Conservation (phyloP, 148 eudicot species). For the Heliosperma pusillum region DNA sequence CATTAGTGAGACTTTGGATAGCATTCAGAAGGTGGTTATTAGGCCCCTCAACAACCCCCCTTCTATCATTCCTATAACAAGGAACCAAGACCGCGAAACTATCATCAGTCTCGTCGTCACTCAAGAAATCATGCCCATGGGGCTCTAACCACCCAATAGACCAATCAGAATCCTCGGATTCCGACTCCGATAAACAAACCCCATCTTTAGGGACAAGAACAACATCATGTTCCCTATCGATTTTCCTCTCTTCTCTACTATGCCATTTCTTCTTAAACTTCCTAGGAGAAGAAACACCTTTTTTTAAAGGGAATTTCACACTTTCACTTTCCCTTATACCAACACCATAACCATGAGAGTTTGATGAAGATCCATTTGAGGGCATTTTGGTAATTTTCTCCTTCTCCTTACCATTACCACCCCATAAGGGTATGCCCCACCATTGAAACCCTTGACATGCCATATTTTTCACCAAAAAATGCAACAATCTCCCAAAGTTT, state of each 20-base stretch:
- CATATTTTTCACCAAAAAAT: slow-evolving; percentile 26
- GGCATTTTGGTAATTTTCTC: slow-evolving; percentile 36
- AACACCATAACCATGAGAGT: slow-evolving; percentile 28
- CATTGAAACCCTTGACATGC: slow-evolving; percentile 51
- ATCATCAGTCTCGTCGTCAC: slow-evolving; percentile 74
- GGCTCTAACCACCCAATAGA: slow-evolving; percentile 97
- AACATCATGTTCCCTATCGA: slow-evolving; percentile 77
- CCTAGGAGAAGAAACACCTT: slow-evolving; percentile 41
- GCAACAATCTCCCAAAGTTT: not conserved
- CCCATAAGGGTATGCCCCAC: slow-evolving; percentile 40
- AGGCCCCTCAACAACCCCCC: slow-evolving; percentile 32
- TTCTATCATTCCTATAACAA: slow-evolving; percentile 58
- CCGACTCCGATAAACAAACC: slow-evolving; percentile 76
- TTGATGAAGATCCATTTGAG: slow-evolving; percentile 37
- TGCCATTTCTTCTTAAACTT: slow-evolving; percentile 67
- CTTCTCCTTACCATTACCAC: slow-evolving; percentile 33
- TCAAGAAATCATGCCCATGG: slow-evolving; percentile 78
- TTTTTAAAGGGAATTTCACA: slow-evolving; percentile 45
- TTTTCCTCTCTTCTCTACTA: slow-evolving; percentile 65
- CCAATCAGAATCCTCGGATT: slow-evolving; percentile 97
- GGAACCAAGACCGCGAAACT: slow-evolving; percentile 95
- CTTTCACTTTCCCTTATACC: slow-evolving; percentile 49
- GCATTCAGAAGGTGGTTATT: slow-evolving; percentile 44
- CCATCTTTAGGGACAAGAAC: slow-evolving; percentile 91
- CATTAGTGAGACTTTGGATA: slow-evolving; percentile 43